Conservation (phyloP, 1,284 basidiomycete genomes). For the Ustilago hordei region DNA sequence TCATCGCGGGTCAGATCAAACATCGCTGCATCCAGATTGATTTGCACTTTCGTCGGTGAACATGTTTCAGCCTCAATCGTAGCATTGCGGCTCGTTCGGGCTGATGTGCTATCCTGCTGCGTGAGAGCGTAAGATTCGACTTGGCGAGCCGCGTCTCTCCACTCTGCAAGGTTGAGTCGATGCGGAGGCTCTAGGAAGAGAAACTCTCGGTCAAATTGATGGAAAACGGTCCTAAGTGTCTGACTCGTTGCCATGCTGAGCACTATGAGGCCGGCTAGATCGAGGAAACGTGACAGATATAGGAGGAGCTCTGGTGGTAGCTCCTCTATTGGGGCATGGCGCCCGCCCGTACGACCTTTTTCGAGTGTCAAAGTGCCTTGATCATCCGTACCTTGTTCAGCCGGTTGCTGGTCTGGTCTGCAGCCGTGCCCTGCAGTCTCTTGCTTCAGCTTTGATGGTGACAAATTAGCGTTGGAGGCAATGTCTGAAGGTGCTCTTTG, state of each 20-base stretch:
- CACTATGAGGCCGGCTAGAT: constrained; percentile 22
- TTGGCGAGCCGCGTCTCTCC: constrained; percentile 35
- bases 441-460: not conserved
- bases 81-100: not conserved
- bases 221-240: constrained; percentile 13
- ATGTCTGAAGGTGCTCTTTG: not conserved
- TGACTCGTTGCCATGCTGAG: constrained; percentile 28
- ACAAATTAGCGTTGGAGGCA: not conserved
- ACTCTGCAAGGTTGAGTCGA: constrained; percentile 36
- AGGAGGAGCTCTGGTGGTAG: constrained; percentile 37
- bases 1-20: constrained; percentile 31
- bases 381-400: not conserved
- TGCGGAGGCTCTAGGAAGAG: constrained; percentile 36
- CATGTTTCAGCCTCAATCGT: not conserved
- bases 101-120: not conserved
- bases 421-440: not conserved
- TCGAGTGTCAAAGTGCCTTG: not conserved
- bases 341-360: not conserved
- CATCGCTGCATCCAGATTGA: constrained; percentile 6
- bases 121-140: constrained; percentile 5
- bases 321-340: constrained; percentile 13
- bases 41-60: not conserved
- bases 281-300: constrained; percentile 35
- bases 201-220: constrained; percentile 37
- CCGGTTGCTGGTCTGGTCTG: not conserved